Evolutionary conservation across 805 yeast genomes (phyloP), one percentile per base, ranked within the genome.

Genomic region (Wickerhamiella azyma): DNA sequence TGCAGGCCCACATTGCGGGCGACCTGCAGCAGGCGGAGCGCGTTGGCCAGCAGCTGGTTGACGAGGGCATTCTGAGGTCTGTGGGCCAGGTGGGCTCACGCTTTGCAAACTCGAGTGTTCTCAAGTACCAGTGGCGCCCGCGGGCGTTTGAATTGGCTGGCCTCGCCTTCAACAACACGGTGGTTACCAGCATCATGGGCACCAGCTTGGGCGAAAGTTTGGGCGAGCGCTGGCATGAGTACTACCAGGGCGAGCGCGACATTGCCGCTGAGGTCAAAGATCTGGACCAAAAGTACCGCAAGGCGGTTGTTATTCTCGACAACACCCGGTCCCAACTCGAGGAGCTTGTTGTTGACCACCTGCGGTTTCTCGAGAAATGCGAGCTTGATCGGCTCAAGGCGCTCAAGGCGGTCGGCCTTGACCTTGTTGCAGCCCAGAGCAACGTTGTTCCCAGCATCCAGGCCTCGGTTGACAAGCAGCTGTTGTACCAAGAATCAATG

Each of bases 61-160:
- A 70, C 37, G 60, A 69, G 43, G 88, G 85, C 0, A 79, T 72
- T 51, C 59, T 84, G 30, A 66, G 73, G 24, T 68, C 77, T 28
- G 76, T 82, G 39, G 89, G 89, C 6, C 70, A 76, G 42, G 75
- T 77, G 56, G 71, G 73, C 41, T 58, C 57, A 45, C 67, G 62
- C 43, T 85, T 85, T 61, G 85, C 80, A 45, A 84, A 82, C 60
- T 76, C 85, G 17, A 75, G 85, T 2, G 79, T 77, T 46, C 76
- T 79, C 59, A 70, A 67, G 55, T 85, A 84, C 57, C 94, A 84
- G 62, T 85, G 94, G 94, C 79, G 76, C 50, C 77, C 77, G 3
- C 62, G 69, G 49, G 82, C 83, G 1, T 82, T 74, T 57, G 76
- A 72, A 50, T 65, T 74, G 39, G 76, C 78, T 2, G 69, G 66